A percentile compares a stretch with the other conserved stretches of the same genome.
Evolutionary conservation across 1,284 basidiomycete species (phyloP).

Genomic region (Austroboletus novae-zelandiae): DNA sequence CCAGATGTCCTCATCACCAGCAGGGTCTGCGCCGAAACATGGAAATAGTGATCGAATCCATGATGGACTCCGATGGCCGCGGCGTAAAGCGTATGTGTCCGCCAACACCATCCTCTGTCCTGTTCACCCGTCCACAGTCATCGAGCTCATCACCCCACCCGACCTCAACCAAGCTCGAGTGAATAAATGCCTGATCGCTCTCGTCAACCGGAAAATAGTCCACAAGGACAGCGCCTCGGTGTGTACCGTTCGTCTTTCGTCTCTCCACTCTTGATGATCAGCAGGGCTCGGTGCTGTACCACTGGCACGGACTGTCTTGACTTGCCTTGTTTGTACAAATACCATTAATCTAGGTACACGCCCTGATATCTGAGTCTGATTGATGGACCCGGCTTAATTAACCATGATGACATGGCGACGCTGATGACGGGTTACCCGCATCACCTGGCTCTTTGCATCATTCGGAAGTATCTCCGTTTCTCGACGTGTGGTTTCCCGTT

Average conservation of each 20-base stretch:
- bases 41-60: slow-evolving; percentile 71
- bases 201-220: slow-evolving; percentile 87
- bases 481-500: too few species aligned
- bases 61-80: slow-evolving; percentile 55
- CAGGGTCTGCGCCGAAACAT: slow-evolving; percentile 73
- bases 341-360: too few species aligned
- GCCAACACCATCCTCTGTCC: background rate
- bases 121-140: slow-evolving; percentile 47
- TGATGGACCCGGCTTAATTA: too few species aligned
- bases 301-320: slow-evolving; percentile 27
- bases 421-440: too few species aligned
- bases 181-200: slow-evolving; percentile 90
- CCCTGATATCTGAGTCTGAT: too few species aligned
- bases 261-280: background rate
- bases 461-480: too few species aligned
- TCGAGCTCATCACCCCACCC: slow-evolving; percentile 76
- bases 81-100: slow-evolving; percentile 54
- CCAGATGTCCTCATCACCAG: too few species aligned
- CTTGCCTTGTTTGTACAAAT: background rate
- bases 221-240: slow-evolving; percentile 72
- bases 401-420: too few species aligned
- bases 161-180: slow-evolving; percentile 86
- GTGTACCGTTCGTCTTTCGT: background rate
- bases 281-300: slow-evolving; percentile 32
- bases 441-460: too few species aligned